These are phyloP conservation scores for Trichosporon ovoides DNA, from an alignment of 1,284 basidiomycete species.

Conservation along the genomic window DNA sequence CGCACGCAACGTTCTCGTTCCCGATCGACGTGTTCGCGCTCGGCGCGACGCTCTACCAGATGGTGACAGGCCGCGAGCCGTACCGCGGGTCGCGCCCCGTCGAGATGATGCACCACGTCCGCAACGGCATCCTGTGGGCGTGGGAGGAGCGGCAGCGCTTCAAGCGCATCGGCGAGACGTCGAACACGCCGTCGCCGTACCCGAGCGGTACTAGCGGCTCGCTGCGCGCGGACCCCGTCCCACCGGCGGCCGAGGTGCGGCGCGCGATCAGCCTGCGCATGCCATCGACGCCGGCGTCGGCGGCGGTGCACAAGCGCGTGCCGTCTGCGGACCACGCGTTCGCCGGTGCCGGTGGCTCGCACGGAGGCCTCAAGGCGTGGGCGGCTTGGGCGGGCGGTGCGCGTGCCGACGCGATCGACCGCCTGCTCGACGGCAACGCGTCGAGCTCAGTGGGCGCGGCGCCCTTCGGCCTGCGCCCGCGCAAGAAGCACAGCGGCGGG, in stretches of 20 bases:
- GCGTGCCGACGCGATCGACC: conserved; percentile 7
- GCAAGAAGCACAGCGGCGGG: neutral
- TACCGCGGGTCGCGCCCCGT: conserved; percentile 47
- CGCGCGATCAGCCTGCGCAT: neutral
- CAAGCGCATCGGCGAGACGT: conserved; percentile 13
- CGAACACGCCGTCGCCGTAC: neutral
- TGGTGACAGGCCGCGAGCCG: conserved; percentile 51
- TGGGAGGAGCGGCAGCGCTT: conserved; percentile 44
- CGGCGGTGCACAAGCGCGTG: conserved; percentile 21
- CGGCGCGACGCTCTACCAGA: conserved; percentile 51
- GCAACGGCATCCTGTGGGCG: conserved; percentile 50
- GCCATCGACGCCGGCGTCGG: conserved; percentile 17
- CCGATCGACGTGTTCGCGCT: conserved; percentile 53
- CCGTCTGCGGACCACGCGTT: conserved; percentile 8
- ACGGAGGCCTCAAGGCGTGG: conserved; percentile 34
- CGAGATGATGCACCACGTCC: conserved; percentile 51
- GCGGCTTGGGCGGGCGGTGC: conserved; percentile 30
- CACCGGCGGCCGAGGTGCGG: neutral
- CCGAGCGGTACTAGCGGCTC: neutral
- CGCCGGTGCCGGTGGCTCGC: conserved; percentile 14
- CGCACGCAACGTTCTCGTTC: conserved; percentile 48
- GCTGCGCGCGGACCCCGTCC: neutral
- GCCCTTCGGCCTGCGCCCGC: neutral
- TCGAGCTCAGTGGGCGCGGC: neutral
- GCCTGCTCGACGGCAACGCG: conserved; percentile 4